Evolutionary conservation across 306 rosid genomes (phyloP).

Genomic region (Prunus dulcis): DNA sequence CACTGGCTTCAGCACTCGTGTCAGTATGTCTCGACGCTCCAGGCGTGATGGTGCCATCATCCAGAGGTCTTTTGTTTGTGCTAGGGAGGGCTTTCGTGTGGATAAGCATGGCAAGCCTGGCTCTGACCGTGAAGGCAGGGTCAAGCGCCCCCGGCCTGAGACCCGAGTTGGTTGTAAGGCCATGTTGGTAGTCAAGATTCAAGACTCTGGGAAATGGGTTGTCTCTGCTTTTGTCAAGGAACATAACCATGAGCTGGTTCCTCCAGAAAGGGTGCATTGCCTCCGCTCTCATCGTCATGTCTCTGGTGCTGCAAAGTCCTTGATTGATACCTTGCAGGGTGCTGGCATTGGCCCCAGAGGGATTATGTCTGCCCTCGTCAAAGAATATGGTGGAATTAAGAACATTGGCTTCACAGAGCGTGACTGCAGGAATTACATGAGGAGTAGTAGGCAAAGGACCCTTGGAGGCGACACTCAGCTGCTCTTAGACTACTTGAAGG

Average conservation of each 20-base stretch:
- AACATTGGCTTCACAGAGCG: constrained; percentile 35
- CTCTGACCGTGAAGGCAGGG: constrained; percentile 26
- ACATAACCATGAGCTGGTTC: constrained; percentile 40
- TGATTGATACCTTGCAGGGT: constrained; percentile 39
- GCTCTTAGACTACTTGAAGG: constrained; percentile 34
- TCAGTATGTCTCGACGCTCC: constrained; percentile 53
- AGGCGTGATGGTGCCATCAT: constrained; percentile 55
- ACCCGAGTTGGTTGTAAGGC: constrained; percentile 47
- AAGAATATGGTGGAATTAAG: constrained; percentile 35
- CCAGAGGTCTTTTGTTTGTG: constrained; percentile 58
- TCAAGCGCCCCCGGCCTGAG: constrained; percentile 47
- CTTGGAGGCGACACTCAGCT: constrained; percentile 33
- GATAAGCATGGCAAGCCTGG: constrained; percentile 34
- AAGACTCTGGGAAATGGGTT: constrained; percentile 40
- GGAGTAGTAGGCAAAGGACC: constrained; percentile 34
- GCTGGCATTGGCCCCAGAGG: constrained; percentile 42
- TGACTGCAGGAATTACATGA: constrained; percentile 41
- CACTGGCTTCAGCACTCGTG: constrained; percentile 46
- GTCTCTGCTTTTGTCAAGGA: constrained; percentile 32
- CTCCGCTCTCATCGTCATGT: constrained; percentile 38
- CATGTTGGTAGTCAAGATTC: constrained; percentile 48
- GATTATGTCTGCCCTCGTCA: constrained; percentile 39
- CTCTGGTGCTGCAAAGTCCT: constrained; percentile 28
- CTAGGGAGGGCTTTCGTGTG: constrained; percentile 51
- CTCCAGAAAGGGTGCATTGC: constrained; percentile 34